Conservation (phyloP, 1,284 basidiomycete species). For the Microbotryum silenes-acaulis region DNA sequence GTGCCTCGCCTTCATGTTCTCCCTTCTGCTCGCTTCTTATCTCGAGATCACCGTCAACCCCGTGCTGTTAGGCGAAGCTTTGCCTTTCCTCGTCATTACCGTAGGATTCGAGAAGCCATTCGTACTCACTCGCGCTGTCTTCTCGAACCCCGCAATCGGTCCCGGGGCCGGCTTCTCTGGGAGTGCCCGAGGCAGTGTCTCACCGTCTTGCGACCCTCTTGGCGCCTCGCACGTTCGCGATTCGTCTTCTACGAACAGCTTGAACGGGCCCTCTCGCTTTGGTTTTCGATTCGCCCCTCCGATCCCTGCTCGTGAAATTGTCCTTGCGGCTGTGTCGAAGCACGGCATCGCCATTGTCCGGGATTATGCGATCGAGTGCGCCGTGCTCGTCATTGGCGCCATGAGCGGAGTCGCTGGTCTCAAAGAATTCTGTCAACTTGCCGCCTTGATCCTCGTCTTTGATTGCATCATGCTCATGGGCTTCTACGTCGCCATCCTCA, state of each 20-base stretch:
- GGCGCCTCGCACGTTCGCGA: conserved; percentile 38
- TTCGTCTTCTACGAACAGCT: neutral
- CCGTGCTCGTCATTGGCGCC: conserved; percentile 78
- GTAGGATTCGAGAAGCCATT: conserved; percentile 98
- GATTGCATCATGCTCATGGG: conserved; percentile 86
- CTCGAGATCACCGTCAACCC: conserved; percentile 84
- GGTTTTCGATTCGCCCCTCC: conserved; percentile 48
- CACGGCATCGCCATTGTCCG: conserved; percentile 78
- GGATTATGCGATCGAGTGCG: conserved; percentile 88
- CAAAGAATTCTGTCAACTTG: conserved; percentile 89
- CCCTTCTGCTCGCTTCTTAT: conserved; percentile 74
- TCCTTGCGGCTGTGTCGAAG: conserved; percentile 70
- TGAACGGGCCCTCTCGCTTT: conserved; percentile 27
- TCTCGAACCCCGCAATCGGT: conserved; percentile 68
- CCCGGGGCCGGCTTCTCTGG: conserved; percentile 36
- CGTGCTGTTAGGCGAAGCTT: conserved; percentile 83
- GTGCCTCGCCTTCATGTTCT: conserved; percentile 78
- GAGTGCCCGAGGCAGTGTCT: neutral
- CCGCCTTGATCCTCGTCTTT: conserved; percentile 71
- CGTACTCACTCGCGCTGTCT: conserved; percentile 80
- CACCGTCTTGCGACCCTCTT: conserved; percentile 19
- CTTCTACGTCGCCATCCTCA: conserved; percentile 80
- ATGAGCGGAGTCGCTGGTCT: conserved; percentile 81
- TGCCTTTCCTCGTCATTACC: conserved; percentile 95
- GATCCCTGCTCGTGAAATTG: conserved; percentile 68